A percentile compares a stretch with the other conserved stretches of the same genome.
Conservation (phyloP, 2,329 filamentous ascomycete species). For the Penicillium glabrum region DNA sequence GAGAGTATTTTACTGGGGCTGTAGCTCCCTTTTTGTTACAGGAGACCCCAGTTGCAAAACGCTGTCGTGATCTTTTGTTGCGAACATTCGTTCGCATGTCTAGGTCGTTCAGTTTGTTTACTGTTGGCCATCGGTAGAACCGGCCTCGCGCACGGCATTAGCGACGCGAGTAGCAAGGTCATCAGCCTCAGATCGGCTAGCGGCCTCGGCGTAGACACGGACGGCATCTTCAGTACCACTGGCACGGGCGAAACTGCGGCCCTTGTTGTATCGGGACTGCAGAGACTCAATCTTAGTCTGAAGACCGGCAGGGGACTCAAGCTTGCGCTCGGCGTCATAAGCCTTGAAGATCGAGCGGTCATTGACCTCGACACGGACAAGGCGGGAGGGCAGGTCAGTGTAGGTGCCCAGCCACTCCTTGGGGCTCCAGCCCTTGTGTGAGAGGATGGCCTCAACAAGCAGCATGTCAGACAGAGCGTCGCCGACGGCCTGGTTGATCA, state of each 20-base stretch:
- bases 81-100: background rate
- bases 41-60: constrained; percentile 1
- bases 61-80: constrained; percentile 15
- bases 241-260: constrained; percentile 85
- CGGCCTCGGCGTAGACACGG: constrained; percentile 92
- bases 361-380: constrained; percentile 87
- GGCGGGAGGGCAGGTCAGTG: constrained; percentile 87
- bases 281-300: constrained; percentile 84
- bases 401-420: constrained; percentile 93
- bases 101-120: background rate
- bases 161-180: constrained; percentile 84
- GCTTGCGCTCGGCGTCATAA: constrained; percentile 85
- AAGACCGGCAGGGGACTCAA: constrained; percentile 74
- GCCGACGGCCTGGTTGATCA: constrained; percentile 98
- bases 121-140: constrained; percentile 27
- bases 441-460: constrained; percentile 91
- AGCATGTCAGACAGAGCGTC: constrained; percentile 96
- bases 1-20: constrained; percentile 20
- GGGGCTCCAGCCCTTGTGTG: constrained; percentile 88
- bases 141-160: constrained; percentile 65
- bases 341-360: constrained; percentile 89
- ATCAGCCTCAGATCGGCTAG: constrained; percentile 83
- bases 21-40: constrained; percentile 3
- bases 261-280: constrained; percentile 87
- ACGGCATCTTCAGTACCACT: constrained; percentile 96